Evolutionary conservation across 23 red algal genomes (phyloP), one percentile per base, ranked within the genome.

Genomic region (Agarophyton chilense): DNA sequence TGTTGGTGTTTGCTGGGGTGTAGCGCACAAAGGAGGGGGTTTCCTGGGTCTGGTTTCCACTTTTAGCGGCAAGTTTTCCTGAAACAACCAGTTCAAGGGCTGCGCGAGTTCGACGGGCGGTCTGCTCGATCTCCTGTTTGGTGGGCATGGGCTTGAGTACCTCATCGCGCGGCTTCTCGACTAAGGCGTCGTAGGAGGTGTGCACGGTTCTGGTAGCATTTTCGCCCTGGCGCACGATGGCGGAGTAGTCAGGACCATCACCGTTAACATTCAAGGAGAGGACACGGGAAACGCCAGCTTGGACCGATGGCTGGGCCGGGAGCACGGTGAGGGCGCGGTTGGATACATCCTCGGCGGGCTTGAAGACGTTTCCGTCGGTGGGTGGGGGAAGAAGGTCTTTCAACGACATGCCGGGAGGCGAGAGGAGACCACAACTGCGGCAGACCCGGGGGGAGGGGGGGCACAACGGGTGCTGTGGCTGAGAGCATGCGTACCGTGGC

Each of bases 21-120:
- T 95, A 95, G 31, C 93, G 78, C 8, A 95, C 75, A 34, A 88
- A 95, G 38, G 72, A 64, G 0, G 79, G 78, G 62, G 86, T 94
- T 39, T 78, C 77, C 9, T 92, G 57, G 26, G 61, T 66, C 0
- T 58, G 47, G 42, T 43, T 53, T 17, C 61, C 19, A 17, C 45
- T 81, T 39, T 71, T 83, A n/a, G 72, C 79, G 25, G 77, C 79
- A 10, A 77, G 63, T 51, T 76, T 82, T 35, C 67, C 89, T 12
- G 60, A 61, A 5, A 83, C 54, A n/a, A 88, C 80, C 39, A 61
- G 72, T 25, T 87, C 84, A 43, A 95, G 57, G 29, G 86, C 86
- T 0, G 78, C 78, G 36, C 83, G 84, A 0, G 93, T 95, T 44
- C 84, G 79, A 60, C 67, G 55, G 38, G 93, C 78, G 11, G 84